A percentile compares a stretch with the other conserved stretches of the same genome.
Conservation (phyloP, 148 eudicot species). For the Mesembryanthemum crystallinum region DNA sequence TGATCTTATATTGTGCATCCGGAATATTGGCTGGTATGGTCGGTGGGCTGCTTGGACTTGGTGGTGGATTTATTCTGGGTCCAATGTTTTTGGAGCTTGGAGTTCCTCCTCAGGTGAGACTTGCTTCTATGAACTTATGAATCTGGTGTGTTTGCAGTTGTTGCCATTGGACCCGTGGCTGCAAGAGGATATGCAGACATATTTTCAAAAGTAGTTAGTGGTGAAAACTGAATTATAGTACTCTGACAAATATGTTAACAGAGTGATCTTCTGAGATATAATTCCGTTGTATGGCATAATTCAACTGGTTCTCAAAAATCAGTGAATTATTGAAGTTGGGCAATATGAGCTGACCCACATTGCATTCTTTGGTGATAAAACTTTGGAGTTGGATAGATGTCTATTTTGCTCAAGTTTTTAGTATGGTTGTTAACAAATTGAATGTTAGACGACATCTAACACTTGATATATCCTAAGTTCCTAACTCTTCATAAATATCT, state of each 20-base stretch:
- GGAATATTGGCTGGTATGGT: conserved; percentile 78
- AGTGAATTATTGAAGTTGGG: background rate
- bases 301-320: background rate
- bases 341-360: background rate
- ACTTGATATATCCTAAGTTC: background rate
- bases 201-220: background rate
- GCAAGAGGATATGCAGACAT: background rate
- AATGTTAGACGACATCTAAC: background rate
- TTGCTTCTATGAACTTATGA: background rate
- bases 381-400: background rate
- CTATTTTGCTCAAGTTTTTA: background rate
- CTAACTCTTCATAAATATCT: background rate
- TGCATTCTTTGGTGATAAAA: background rate
- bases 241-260: too few relatives aligned
- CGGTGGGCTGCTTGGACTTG: conserved; percentile 89
- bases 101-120: conserved; percentile 84
- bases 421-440: background rate
- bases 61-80: conserved; percentile 90
- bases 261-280: too few relatives aligned
- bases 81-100: conserved; percentile 88
- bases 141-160: background rate
- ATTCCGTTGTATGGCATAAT: background rate
- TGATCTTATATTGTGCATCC: conserved; percentile 48
- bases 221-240: too few relatives aligned
- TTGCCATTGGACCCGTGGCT: background rate